phyloP scores from a whole-genome alignment of 495 filamentous ascomycete species.

The Penicillium pancosmium region DNA sequence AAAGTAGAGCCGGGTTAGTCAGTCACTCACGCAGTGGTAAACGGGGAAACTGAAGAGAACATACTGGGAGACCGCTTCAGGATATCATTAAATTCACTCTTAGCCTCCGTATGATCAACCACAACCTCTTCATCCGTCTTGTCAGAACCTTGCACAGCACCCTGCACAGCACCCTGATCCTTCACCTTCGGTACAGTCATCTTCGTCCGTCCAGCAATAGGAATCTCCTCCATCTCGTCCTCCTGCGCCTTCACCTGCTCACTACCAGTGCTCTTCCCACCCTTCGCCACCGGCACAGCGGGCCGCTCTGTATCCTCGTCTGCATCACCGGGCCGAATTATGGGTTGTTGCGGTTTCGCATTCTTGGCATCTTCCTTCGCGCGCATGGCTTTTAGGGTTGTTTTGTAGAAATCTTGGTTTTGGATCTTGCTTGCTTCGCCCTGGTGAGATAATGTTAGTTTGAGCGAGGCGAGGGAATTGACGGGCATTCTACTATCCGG shows the following conservation, averaged over 20 bases:
- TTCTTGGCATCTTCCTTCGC: conserved; percentile 38
- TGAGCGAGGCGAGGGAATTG: too few relatives aligned
- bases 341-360: conserved; percentile 33
- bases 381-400: conserved; percentile 52
- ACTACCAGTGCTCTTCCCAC: conserved; percentile 14
- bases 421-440: conserved; percentile 45
- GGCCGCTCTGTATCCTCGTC: conserved; percentile 52
- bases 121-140: conserved; percentile 9
- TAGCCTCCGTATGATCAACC: conserved; percentile 39
- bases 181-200: conserved; percentile 51
- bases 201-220: conserved; percentile 70
- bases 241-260: conserved; percentile 10
- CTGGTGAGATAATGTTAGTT: conserved; percentile 22
- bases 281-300: conserved; percentile 41
- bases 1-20: conserved; percentile 20
- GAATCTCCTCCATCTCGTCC: conserved; percentile 43
- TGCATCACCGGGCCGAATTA: conserved; percentile 35
- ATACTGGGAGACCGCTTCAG: conserved; percentile 80
- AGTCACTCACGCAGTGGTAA: not conserved
- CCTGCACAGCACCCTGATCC: conserved; percentile 17
- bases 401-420: conserved; percentile 53
- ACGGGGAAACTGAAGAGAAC: conserved; percentile 29
- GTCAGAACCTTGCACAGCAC: conserved; percentile 17
- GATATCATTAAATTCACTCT: conserved; percentile 69
- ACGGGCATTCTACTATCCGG: too few relatives aligned